A percentile compares a stretch with the other conserved stretches of the same genome.
Conservation (phyloP, 345 rosid genomes). For the Eucalyptus decipiens region DNA sequence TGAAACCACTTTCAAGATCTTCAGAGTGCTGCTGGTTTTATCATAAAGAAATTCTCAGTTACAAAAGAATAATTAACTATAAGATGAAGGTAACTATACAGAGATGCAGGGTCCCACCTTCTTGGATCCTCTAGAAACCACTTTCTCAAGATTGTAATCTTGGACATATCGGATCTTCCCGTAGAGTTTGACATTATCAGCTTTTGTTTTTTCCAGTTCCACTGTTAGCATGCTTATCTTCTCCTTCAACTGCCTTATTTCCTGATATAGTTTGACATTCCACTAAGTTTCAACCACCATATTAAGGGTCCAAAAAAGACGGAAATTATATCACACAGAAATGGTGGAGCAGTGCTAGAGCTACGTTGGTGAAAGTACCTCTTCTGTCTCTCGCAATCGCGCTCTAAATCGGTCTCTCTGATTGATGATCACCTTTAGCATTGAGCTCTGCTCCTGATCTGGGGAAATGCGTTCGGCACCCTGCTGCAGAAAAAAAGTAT, state of each 20-base stretch:
- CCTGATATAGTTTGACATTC: constrained; percentile 27
- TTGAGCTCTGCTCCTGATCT: constrained; percentile 92
- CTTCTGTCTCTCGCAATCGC: constrained; percentile 85
- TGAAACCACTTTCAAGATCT: constrained; percentile 92
- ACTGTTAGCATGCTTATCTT: constrained; percentile 55
- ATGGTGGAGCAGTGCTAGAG: background rate
- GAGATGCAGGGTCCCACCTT: constrained; percentile 29
- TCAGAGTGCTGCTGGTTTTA: constrained; percentile 42
- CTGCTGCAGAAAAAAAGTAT: constrained; percentile 26
- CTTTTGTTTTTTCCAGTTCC: constrained; percentile 85
- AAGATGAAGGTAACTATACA: background rate
- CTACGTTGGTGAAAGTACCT: constrained; percentile 23
- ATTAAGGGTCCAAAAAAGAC: background rate
- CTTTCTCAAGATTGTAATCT: constrained; percentile 92
- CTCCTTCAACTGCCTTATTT: constrained; percentile 85
- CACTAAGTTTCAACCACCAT: background rate
- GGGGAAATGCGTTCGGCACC: constrained; percentile 57
- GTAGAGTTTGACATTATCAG: constrained; percentile 91
- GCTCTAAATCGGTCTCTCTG: constrained; percentile 90
- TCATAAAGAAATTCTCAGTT: background rate
- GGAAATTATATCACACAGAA: background rate
- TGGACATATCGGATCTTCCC: constrained; percentile 97
- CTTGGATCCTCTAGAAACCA: constrained; percentile 87
- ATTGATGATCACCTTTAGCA: constrained; percentile 96
- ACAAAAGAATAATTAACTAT: background rate